Percentiles rank a stretch among this genome's conserved stretches.
phyloP scores from a whole-genome alignment of 371 early-diverging fungal species.

The Lichtheimia corymbifera region DNA sequence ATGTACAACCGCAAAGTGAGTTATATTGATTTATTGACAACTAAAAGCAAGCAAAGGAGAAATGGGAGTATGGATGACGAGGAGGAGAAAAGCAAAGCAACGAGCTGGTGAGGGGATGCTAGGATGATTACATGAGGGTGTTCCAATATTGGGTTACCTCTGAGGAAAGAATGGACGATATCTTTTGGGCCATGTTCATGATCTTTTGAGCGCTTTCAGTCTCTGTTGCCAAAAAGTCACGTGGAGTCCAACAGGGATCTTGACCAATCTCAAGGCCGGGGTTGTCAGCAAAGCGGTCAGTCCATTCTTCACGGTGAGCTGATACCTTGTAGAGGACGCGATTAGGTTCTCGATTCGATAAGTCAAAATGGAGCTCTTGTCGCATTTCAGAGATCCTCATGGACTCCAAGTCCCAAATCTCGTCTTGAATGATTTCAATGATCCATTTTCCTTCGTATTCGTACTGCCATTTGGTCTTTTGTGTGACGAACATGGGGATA shows the following conservation, averaged over 20 bases:
- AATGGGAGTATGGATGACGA: too few relatives aligned
- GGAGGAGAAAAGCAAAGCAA: too few relatives aligned
- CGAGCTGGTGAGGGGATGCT: too few relatives aligned
- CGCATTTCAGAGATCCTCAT: slow-evolving; percentile 17
- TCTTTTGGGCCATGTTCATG: slow-evolving; percentile 26
- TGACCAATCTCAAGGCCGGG: slow-evolving; percentile 37
- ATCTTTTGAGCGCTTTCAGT: slow-evolving; percentile 29
- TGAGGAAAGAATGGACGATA: slow-evolving; percentile 21
- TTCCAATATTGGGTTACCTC: slow-evolving; percentile 35
- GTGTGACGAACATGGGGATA: slow-evolving; percentile 22
- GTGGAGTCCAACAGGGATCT: slow-evolving; percentile 38
- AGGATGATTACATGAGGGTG: neutral
- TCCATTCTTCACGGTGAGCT: slow-evolving; percentile 35
- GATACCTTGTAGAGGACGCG: slow-evolving; percentile 36
- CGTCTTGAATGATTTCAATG: slow-evolving; percentile 41
- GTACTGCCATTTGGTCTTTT: slow-evolving; percentile 46
- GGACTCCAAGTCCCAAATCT: slow-evolving; percentile 36
- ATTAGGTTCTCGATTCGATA: slow-evolving; percentile 22
- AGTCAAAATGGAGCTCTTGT: slow-evolving; percentile 30
- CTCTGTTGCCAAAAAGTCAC: slow-evolving; percentile 28
- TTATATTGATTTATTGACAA: too few relatives aligned
- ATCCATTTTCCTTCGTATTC: slow-evolving; percentile 31
- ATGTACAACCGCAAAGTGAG: too few relatives aligned
- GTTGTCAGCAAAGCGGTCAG: slow-evolving; percentile 38
- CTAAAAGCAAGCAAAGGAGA: too few relatives aligned